Evolutionary conservation across 2,329 filamentous ascomycete genomes (phyloP), one percentile per base, ranked within the genome.

Genomic region (Chaetomium olivaceum): DNA sequence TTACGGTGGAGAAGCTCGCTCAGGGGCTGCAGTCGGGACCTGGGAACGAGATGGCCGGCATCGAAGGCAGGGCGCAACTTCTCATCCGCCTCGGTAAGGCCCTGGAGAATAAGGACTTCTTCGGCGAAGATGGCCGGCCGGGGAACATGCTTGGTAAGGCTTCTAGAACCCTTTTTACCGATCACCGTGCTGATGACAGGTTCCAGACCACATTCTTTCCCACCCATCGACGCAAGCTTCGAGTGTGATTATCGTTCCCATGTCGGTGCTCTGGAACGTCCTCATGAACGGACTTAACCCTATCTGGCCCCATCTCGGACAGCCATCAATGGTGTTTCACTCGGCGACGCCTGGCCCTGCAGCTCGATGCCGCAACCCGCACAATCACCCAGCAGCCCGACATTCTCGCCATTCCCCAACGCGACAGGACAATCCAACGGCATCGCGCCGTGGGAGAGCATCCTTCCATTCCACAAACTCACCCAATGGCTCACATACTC

Each of bases 321-420:
- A 0, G 87, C 90, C 68, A 90, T 99, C 71, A 92, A 97, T 74
- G 93, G 93, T 1, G 84, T 91, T 31, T 88, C 93, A 0, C 87
- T 99, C 19, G 95, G 95, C 63, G 95, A 99, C 75, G 94, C 95
- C 27, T 99, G 95, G 95, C 91, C 90, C 0, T 97, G 93, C 78
- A 88, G 86, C 12, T 87, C 89, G 36, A 92, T 98, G 87, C 92
- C 93, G 0, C 81, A 83, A 55, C 76, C 77, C 4, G 61, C 73
- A 0, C 70, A 75, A 9, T 68, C 73, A 16, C 80, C 80, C 1
- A 69, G 72, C n/a, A 85, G 82, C 23, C 87, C 90, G 11, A 78
- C 77, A 4, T 79, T 82, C 67, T 81, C 80, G 7, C 79, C 80
- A 3, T 82, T 76, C 83, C 89, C 70, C 39, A 76, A 77, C 54